Base-by-base conservation (phyloP, 352 stramenopile genomes). In the Achlya hypogyna region DNA sequence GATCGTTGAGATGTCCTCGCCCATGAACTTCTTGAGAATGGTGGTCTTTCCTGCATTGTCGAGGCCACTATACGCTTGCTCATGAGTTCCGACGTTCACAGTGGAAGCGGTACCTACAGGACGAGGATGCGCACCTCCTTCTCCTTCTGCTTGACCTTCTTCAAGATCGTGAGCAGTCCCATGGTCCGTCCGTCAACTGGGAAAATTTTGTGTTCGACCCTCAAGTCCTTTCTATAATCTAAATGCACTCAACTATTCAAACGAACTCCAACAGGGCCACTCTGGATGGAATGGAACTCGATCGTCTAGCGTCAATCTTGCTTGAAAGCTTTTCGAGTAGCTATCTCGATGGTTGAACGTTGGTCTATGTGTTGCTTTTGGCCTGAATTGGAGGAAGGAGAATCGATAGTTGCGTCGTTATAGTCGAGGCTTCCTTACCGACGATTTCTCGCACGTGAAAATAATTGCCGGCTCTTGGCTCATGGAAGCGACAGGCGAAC, bases 11-110 rank as follows among this genome's bases (percentile, higher is more conserved):
- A 99, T 98, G 49, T 98, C 87, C 53, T 99, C 87, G 27, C 94
- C 96, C 78, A 98, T 98, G 63, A 99, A 98, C 74, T 98, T 96
- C 65, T 96, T 97, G 31, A 99, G 71, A 68, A 99, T 98, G 14
- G 96, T 99, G 23, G 97, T 99, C 81, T 99, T 99, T 42, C 97
- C 97, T 22, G 96, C 96, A 84, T 99, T 99, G 76, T 99, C 97
- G n/a, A 99, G 79, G 14, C 97, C 97, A 28, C 88, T 96, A 59
- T 5, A 35, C 66, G 60, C 3, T 34, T n/a, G 59, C 25, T 18
- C 38, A 72, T 65, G 4, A 35, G 29, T 23, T 27, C 38, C 45
- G 40, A 18, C 6, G 4, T 34, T 51, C 29, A 59, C 6, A 29
- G 53, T n/a, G 10, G 14, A 16, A 10, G n/a, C 5, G 14, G 52